Conservation (phyloP, 169 alveolate species). For the Cardiosporidium cionae region DNA sequence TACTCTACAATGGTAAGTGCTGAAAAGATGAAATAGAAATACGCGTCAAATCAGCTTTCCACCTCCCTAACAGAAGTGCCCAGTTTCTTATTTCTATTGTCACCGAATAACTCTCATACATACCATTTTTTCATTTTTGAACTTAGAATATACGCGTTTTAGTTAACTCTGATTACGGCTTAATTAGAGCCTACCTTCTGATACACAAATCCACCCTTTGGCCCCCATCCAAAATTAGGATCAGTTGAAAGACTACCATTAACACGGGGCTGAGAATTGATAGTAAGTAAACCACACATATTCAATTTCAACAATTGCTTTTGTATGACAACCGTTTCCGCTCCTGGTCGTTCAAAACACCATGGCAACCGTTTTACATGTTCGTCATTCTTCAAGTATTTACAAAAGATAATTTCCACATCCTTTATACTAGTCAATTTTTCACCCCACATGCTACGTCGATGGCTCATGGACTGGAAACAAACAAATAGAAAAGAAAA, state of each 20-base stretch:
- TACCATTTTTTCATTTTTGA: too few species aligned
- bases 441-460: slow-evolving; percentile 21
- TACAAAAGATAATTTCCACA: slow-evolving; percentile 11
- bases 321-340: slow-evolving; percentile 37
- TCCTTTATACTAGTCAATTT: neutral
- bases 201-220: slow-evolving; percentile 49
- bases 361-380: slow-evolving; percentile 46
- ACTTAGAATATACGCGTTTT: too few species aligned
- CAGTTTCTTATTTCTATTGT: too few species aligned
- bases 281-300: slow-evolving; percentile 33
- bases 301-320: slow-evolving; percentile 35
- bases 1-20: too few species aligned
- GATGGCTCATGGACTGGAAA: too few species aligned
- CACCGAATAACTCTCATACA: too few species aligned
- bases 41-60: too few species aligned
- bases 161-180: too few species aligned
- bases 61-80: too few species aligned
- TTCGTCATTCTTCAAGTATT: slow-evolving; percentile 29
- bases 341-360: slow-evolving; percentile 36
- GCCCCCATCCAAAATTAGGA: slow-evolving; percentile 60
- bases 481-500: too few species aligned
- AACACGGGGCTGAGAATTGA: slow-evolving; percentile 54
- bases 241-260: slow-evolving; percentile 48
- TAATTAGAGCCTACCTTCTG: too few species aligned
- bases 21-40: too few species aligned